Base-by-base conservation (phyloP, 2,329 filamentous ascomycete genomes). In the Ophiosphaerella narmari region DNA sequence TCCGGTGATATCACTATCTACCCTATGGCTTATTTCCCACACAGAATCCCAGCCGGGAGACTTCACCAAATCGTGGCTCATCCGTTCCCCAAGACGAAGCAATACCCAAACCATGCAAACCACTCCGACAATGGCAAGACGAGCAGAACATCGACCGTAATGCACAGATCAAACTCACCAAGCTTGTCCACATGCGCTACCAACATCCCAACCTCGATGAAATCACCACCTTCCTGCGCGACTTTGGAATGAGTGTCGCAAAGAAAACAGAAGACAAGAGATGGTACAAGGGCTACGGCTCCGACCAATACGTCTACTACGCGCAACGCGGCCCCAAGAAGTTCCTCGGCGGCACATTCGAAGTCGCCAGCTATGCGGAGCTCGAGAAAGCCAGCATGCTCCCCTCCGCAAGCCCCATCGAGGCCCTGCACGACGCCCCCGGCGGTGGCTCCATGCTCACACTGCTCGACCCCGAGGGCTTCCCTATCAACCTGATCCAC, bases 261-360 rank as follows among this genome's bases (percentile, higher is more conserved):
- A 57, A 70, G 24, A 69, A 70, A 42, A 55, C 58, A 0, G 63
- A 66, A 0, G 60, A 54, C 1, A 60, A 64, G 50, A 80, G 82
- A 29, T 87, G 82, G 74, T 86, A 80, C 67, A 79, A 82, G 35
- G 85, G 85, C 14, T 86, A 86, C 61, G 83, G 85, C 12, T 72
- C 71, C 6, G 83, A 86, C 57, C 82, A 83, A 11, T 86, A 83
- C 64, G 73, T 85, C 2, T 76, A 86, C 38, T 84, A 82, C 55
- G 78, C 82, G 40, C 75, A 77, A 50, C 73, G 74, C 42, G 77
- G 80, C 1, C 69, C 77, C 63, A 73, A 70, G 50, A 80, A 76
- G 48, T 88, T 86, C 61, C 76, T 79, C 5, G 85, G 85, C 2
- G 77, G 79, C 0, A 82, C 77, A 1, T 87, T 84, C 54, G 80